phyloP scores from a whole-genome alignment of 1,139 yeast genomes.

The Suhomyces panamericanus region DNA sequence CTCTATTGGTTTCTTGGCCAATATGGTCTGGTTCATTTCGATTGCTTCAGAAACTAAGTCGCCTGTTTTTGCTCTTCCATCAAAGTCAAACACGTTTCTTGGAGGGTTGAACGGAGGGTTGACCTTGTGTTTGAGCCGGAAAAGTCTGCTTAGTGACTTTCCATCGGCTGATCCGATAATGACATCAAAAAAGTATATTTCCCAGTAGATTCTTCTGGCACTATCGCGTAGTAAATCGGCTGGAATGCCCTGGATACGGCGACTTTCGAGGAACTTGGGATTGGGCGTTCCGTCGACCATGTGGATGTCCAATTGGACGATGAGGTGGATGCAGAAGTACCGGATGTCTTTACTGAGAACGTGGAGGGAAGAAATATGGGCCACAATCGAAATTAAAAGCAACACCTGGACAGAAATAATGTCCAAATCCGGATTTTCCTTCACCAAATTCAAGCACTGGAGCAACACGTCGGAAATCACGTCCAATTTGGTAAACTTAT shows the following conservation, averaged over 20 bases:
- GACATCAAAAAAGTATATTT: conserved; percentile 48
- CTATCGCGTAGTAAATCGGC: conserved; percentile 26
- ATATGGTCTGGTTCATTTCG: conserved; percentile 43
- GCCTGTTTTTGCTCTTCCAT: conserved; percentile 48
- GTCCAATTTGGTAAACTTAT: conserved; percentile 33
- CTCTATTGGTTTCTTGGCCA: conserved; percentile 36
- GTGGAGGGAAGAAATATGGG: conserved; percentile 51
- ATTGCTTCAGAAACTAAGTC: conserved; percentile 50
- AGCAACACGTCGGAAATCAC: conserved; percentile 35
- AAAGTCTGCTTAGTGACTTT: conserved; percentile 40
- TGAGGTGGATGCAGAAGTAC: conserved; percentile 37
- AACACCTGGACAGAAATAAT: conserved; percentile 43
- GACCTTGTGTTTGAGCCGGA: conserved; percentile 30
- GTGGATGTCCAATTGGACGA: conserved; percentile 35
- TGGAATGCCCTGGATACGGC: conserved; percentile 20
- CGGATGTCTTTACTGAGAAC: conserved; percentile 41
- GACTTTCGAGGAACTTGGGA: conserved; percentile 12
- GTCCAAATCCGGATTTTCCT: conserved; percentile 28
- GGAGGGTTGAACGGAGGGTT: conserved; percentile 38
- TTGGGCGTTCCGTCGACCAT: conserved; percentile 25
- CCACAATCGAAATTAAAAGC: conserved; percentile 37
- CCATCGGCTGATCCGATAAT: conserved; percentile 55
- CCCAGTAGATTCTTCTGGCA: conserved; percentile 50
- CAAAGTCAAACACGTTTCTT: conserved; percentile 41
- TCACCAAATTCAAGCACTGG: conserved; percentile 34